phyloP scores from a whole-genome alignment of 2,329 filamentous ascomycete genomes.

The Talaromyces verruculosus region DNA sequence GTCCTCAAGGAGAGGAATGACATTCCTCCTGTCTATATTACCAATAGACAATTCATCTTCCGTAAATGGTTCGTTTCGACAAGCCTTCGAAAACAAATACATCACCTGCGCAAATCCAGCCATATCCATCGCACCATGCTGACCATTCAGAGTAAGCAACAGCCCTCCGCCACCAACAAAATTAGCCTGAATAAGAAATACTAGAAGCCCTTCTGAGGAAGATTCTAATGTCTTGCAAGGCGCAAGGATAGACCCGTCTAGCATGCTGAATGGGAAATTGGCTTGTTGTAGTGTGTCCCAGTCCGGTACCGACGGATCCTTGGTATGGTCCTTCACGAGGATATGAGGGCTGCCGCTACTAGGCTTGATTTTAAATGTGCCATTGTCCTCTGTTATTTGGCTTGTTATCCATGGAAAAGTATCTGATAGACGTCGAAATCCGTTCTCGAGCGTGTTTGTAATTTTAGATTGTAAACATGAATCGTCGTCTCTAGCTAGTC shows the following conservation, averaged over 20 bases:
- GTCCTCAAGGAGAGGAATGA: conserved; percentile 43
- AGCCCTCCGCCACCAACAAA: conserved; percentile 50
- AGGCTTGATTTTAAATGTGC: conserved; percentile 6
- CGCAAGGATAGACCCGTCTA: conserved; percentile 49
- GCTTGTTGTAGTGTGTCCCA: conserved; percentile 41
- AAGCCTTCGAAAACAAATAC: conserved; percentile 52
- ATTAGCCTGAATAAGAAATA: conserved; percentile 51
- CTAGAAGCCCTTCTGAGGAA: conserved; percentile 32
- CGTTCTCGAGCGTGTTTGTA: conserved; percentile 34
- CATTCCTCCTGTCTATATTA: conserved; percentile 42
- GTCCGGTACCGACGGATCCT: conserved; percentile 45
- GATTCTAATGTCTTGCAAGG: conserved; percentile 43
- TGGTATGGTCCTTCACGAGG: conserved; percentile 4
- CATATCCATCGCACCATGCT: conserved; percentile 56
- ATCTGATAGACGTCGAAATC: conserved; percentile 41
- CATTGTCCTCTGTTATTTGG: not conserved
- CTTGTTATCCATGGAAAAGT: conserved; percentile 32
- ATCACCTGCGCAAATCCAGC: conserved; percentile 52
- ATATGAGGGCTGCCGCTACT: not conserved
- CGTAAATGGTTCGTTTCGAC: conserved; percentile 48
- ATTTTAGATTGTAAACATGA: conserved; percentile 27
- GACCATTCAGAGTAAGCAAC: conserved; percentile 50
- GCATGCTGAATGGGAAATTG: conserved; percentile 50
- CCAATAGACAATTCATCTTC: conserved; percentile 46
- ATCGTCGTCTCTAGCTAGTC: conserved; percentile 26